Percentiles rank a stretch among this genome's conserved stretches.
Evolutionary conservation across 2,329 filamentous ascomycete genomes (phyloP).

Genomic region (Fusarium illudens): DNA sequence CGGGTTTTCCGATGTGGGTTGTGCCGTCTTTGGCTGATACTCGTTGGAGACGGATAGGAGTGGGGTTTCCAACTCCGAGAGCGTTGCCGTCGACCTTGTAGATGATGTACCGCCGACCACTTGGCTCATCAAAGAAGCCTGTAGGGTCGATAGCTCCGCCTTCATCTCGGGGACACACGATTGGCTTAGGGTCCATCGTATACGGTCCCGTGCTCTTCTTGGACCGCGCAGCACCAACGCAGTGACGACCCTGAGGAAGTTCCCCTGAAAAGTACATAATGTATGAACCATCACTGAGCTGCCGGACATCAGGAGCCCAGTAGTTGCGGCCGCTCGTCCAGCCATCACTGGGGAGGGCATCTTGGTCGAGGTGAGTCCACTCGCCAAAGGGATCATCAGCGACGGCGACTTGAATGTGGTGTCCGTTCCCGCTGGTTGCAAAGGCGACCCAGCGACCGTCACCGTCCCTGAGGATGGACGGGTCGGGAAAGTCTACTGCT

Average conservation of each 20-base stretch:
- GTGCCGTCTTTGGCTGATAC: constrained; percentile 59
- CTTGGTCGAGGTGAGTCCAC: constrained; percentile 58
- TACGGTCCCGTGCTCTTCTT: constrained; percentile 61
- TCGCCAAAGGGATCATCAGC: constrained; percentile 58
- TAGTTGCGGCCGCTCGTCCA: constrained; percentile 65
- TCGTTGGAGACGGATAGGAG: constrained; percentile 66
- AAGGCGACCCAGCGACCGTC: constrained; percentile 66
- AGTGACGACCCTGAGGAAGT: constrained; percentile 58
- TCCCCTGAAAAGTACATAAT: constrained; percentile 68
- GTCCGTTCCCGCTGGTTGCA: constrained; percentile 60
- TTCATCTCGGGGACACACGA: constrained; percentile 60
- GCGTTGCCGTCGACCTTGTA: constrained; percentile 75
- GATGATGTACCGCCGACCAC: constrained; percentile 63
- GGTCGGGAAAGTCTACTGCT: constrained; percentile 61
- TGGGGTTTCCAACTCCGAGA: constrained; percentile 54
- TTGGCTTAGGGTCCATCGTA: constrained; percentile 53
- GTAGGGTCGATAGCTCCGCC: constrained; percentile 72
- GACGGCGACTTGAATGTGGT: constrained; percentile 62
- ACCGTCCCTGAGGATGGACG: constrained; percentile 57
- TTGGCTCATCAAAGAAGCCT: constrained; percentile 64
- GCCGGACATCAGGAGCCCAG: constrained; percentile 70
- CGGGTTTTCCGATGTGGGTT: constrained; percentile 59
- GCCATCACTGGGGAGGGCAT: constrained; percentile 61
- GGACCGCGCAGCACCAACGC: constrained; percentile 65
- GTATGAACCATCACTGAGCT: constrained; percentile 59